Base-by-base conservation (phyloP, 2,329 filamentous ascomycete genomes). In the Hymenoscyphus fructigenus region DNA sequence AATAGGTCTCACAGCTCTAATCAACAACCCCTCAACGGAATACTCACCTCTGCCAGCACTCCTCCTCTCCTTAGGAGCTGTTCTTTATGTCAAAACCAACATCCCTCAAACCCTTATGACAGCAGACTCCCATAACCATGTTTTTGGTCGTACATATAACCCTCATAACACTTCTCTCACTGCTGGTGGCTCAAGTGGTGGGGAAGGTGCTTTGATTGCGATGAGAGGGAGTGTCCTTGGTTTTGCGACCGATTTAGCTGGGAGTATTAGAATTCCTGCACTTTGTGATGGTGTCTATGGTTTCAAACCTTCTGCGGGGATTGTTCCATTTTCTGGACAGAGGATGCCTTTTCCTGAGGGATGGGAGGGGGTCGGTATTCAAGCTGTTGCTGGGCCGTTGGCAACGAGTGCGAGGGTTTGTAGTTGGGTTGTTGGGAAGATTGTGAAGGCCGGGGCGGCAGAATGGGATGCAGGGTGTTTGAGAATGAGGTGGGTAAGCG, bases 21-120 rank as follows among this genome's bases (percentile, higher is more conserved):
- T 83, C 38, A 78, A 81, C 62, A 80, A 84, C 59, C 85, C 84
- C 1, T 80, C 83, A 15, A 74, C 76, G 36, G 75, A 80, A 66
- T 84, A 89, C 73, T 81, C 85, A 0, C 80, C 82, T 0, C 77
- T 90, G 6, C 84, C 90, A 0, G 79, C 84, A 9, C 77, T 89
- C 0, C 75, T 91, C 3, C 76, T 84, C 29, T 79, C 80, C 20
- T 79, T 86, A 0, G 89, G 89, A 1, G 88, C 88, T 0, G 81
- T 91, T 0, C 77, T 89, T n/a, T 89, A 91, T 68, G 82, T 85
- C 68, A 91, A 91, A 76, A 91, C 89, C 0, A 91, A 90, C 69
- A 79, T 91, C 1, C 88, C 89, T 1, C 84, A 87, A 66, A 84
- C 83, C 0, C 75, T 86, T 64, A 79, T 79, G 69, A 79, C 79